A percentile compares a stretch with the other conserved stretches of the same genome.
These are phyloP conservation scores for Termitomyces sp. DNA, from an alignment of 768 basidiomycete species.

Conservation along the genomic window DNA sequence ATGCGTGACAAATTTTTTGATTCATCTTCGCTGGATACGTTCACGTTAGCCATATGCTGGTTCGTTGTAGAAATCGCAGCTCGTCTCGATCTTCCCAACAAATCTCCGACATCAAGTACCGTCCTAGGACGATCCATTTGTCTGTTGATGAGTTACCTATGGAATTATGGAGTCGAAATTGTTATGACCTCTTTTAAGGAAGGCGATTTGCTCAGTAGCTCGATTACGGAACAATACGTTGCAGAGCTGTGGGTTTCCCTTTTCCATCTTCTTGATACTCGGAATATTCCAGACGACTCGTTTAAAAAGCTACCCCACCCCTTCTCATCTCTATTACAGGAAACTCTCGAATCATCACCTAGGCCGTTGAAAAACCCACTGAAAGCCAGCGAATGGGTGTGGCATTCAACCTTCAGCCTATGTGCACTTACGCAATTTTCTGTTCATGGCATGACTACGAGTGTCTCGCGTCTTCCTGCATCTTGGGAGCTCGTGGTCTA, in stretches of 20 bases:
- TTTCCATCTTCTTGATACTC: conserved; percentile 46
- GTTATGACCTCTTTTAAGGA: conserved; percentile 35
- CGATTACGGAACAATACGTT: conserved; percentile 34
- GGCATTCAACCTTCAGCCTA: conserved; percentile 64
- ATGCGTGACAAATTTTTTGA: conserved; percentile 31
- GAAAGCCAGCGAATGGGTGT: conserved; percentile 60
- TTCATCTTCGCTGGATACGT: conserved; percentile 26
- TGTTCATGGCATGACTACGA: conserved; percentile 32
- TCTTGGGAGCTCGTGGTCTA: conserved; percentile 63
- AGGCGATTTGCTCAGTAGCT: conserved; percentile 28
- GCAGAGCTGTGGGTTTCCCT: conserved; percentile 75
- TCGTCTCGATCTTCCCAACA: conserved; percentile 25
- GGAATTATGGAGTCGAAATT: conserved; percentile 46
- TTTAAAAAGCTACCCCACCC: conserved; percentile 21
- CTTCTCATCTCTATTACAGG: conserved; percentile 43
- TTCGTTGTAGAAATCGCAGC: conserved; percentile 54
- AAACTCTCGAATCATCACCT: conserved; percentile 21
- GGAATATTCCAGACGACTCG: conserved; percentile 9
- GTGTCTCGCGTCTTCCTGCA: conserved; percentile 35
- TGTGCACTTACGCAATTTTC: conserved; percentile 81
- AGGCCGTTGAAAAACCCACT: conserved; percentile 26
- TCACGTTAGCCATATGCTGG: conserved; percentile 52
- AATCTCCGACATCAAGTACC: conserved; percentile 9
- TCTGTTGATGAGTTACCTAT: conserved; percentile 44
- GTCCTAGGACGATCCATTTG: conserved; percentile 25